phyloP scores from a whole-genome alignment of 208 protist genomes.

The Crithidia fasciculata region DNA sequence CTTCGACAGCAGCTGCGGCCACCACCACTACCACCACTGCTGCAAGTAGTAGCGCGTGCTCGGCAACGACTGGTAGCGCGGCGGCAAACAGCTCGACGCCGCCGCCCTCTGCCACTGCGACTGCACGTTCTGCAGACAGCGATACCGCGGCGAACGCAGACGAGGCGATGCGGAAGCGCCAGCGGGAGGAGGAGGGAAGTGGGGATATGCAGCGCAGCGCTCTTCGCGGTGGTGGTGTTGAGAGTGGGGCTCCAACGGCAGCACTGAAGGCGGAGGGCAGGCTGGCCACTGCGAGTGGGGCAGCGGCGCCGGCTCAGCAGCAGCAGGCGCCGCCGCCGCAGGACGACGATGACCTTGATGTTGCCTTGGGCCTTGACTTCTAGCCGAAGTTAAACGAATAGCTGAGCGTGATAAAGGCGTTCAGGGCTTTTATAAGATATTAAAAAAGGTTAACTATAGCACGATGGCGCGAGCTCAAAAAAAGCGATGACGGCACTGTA shows the following conservation, averaged over 20 bases:
- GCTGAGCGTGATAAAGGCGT: not conserved
- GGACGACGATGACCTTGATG: conserved; percentile 67
- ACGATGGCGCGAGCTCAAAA: no score
- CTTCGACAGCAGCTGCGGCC: no score
- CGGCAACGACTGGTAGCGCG: no score
- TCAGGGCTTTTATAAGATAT: not conserved
- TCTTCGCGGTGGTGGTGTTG: not conserved
- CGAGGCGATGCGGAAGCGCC: conserved; percentile 19
- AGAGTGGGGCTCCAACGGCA: not conserved
- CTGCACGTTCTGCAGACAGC: conserved; percentile 7
- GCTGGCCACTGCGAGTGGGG: not conserved
- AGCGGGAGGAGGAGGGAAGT: conserved; percentile 11
- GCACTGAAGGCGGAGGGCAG: conserved; percentile 8
- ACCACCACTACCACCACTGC: no score
- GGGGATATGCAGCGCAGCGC: not conserved
- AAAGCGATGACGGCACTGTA: no score
- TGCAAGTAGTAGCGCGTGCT: no score
- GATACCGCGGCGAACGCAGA: not conserved
- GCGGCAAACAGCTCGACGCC: no score
- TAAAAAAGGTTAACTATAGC: no score
- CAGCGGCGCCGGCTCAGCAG: not conserved
- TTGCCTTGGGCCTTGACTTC: conserved; percentile 82
- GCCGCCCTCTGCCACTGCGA: not conserved
- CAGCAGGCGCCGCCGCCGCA: not conserved
- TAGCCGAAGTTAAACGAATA: conserved; percentile 13